These are phyloP conservation scores for Heritiera littoralis DNA, from an alignment of 345 rosid genomes.

Conservation along the genomic window DNA sequence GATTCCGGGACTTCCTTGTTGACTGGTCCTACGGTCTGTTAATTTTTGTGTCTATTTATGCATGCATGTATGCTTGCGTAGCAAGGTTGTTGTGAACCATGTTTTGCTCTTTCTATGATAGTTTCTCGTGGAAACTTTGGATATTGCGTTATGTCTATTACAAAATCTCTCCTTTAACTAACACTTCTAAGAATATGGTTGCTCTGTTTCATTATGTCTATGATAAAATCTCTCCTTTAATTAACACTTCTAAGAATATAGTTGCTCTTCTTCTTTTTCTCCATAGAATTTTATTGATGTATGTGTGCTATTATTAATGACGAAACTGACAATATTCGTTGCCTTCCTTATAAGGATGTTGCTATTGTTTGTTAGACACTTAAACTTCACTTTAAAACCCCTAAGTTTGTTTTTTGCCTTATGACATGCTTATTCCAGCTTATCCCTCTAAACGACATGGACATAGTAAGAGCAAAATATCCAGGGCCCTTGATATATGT, in stretches of 20 bases:
- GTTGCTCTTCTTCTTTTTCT: background rate
- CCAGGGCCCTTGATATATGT: background rate
- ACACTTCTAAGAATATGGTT: background rate
- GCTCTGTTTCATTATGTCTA: background rate
- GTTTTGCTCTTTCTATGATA: slow-evolving; percentile 10
- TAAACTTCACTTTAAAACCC: background rate
- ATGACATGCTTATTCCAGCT: background rate
- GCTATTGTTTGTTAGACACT: background rate
- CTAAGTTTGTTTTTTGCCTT: background rate
- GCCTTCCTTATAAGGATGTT: background rate
- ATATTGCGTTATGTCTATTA: background rate
- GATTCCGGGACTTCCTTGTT: slow-evolving; percentile 80
- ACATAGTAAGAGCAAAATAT: background rate
- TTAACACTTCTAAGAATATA: background rate
- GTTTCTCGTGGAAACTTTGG: background rate
- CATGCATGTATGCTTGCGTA: background rate
- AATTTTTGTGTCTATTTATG: background rate
- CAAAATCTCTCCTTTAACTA: background rate
- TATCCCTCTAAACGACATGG: background rate
- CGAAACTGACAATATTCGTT: background rate
- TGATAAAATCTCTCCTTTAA: background rate
- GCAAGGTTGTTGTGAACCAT: background rate
- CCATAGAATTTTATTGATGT: background rate
- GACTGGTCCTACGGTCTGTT: slow-evolving; percentile 71
- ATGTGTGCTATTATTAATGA: background rate